phyloP scores from a whole-genome alignment of 371 early-diverging fungal species.

The Racocetra persica region DNA sequence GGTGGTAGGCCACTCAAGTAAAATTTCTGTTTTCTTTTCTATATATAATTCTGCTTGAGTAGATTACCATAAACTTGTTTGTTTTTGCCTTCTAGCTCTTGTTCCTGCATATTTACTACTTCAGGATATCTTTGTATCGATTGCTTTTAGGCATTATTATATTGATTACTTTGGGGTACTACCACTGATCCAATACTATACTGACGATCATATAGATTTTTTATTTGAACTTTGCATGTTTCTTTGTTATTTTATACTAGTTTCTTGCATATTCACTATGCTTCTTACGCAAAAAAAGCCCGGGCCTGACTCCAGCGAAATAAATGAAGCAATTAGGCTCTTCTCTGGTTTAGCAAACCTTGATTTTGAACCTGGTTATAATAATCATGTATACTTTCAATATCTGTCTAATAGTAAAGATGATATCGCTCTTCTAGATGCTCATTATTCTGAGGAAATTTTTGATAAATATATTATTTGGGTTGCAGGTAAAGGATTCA shows the following conservation, averaged over 20 bases:
- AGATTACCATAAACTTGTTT: not conserved
- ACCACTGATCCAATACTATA: too few species aligned
- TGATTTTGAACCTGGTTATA: not conserved
- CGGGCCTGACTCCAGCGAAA: not conserved
- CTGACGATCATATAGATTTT: not conserved
- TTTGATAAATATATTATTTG: slow-evolving; percentile 13
- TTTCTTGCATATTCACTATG: not conserved
- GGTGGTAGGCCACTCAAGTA: not conserved
- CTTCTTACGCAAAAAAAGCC: not conserved
- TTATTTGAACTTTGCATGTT: slow-evolving; percentile 6
- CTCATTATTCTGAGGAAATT: not conserved
- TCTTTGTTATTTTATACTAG: slow-evolving; percentile 9
- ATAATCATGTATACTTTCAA: not conserved
- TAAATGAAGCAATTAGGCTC: not conserved
- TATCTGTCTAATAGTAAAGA: slow-evolving; percentile 4
- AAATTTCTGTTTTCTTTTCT: slow-evolving; percentile 13
- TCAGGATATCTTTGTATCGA: too few species aligned
- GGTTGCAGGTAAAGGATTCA: not conserved
- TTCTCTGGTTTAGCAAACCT: not conserved
- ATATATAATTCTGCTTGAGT: slow-evolving; percentile 8
- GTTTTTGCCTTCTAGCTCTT: too few species aligned
- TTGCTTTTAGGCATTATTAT: too few species aligned
- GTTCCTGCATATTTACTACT: too few species aligned
- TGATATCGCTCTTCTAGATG: not conserved
- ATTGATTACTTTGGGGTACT: too few species aligned